Evolutionary conservation across 2,329 filamentous ascomycete genomes (phyloP).

Genomic region (Lomentospora prolificans): DNA sequence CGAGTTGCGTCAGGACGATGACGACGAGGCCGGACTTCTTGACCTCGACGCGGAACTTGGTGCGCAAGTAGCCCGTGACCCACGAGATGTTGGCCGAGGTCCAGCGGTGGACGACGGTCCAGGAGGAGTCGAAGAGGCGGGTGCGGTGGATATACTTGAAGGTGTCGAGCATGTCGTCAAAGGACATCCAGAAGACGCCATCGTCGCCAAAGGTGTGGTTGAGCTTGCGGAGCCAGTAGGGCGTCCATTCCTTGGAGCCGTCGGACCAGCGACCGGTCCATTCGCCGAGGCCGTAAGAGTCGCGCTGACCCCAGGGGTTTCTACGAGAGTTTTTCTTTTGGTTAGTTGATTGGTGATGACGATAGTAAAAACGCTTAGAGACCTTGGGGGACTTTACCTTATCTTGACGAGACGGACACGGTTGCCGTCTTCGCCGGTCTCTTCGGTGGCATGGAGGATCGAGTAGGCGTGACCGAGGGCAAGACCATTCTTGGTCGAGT

Average conservation of each 20-base stretch:
- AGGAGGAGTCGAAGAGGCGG: slow-evolving; percentile 33
- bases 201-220: slow-evolving; percentile 60
- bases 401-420: slow-evolving; percentile 31
- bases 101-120: slow-evolving; percentile 36
- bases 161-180: slow-evolving; percentile 32
- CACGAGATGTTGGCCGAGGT: slow-evolving; percentile 31
- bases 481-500: slow-evolving; percentile 27
- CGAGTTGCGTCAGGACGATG: slow-evolving; percentile 34
- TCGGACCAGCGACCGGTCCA: slow-evolving; percentile 68
- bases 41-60: slow-evolving; percentile 32
- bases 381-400: slow-evolving; percentile 25
- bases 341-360: neutral
- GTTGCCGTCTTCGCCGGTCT: slow-evolving; percentile 28
- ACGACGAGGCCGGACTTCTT: slow-evolving; percentile 30
- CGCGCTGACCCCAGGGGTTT: slow-evolving; percentile 61
- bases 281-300: slow-evolving; percentile 32
- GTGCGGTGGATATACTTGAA: slow-evolving; percentile 35
- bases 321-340: slow-evolving; percentile 22
- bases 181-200: slow-evolving; percentile 42
- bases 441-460: slow-evolving; percentile 36
- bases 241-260: slow-evolving; percentile 64
- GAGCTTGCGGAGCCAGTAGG: slow-evolving; percentile 59
- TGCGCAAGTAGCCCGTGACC: slow-evolving; percentile 34
- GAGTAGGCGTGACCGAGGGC: slow-evolving; percentile 40
- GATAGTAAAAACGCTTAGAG: too few relatives aligned